Evolutionary conservation across 1,139 yeast genomes (phyloP).

Genomic region (Sugiyamaella novakii): DNA sequence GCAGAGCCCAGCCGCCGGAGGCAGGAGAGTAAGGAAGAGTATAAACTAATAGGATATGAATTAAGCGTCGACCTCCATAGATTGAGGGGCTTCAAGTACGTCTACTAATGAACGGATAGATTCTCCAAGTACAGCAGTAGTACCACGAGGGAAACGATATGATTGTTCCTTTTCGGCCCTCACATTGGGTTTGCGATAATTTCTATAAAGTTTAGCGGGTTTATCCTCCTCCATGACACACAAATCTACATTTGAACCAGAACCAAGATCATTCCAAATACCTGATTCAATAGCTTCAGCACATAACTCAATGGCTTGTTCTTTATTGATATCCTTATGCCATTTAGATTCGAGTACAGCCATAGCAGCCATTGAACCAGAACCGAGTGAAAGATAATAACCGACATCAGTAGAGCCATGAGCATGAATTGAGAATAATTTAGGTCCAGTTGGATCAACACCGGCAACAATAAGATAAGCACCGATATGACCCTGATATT

Average conservation of each 20-base stretch:
- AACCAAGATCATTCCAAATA: conserved; percentile 98
- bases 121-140: conserved; percentile 77
- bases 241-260: conserved; percentile 95
- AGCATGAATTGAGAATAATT: conserved; percentile 89
- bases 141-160: conserved; percentile 86
- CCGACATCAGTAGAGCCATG: conserved; percentile 98
- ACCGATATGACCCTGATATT: conserved; percentile 95
- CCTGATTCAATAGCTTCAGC: conserved; percentile 96
- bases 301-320: conserved; percentile 87
- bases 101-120: conserved; percentile 67
- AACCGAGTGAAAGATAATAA: conserved; percentile 86
- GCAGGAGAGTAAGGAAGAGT: too few relatives aligned
- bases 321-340: conserved; percentile 74
- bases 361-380: conserved; percentile 99
- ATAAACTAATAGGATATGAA: too few relatives aligned
- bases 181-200: conserved; percentile 87
- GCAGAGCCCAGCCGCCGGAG: too few relatives aligned
- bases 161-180: conserved; percentile 79
- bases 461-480: conserved; percentile 98
- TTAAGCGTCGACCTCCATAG: conserved; percentile 74
- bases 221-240: conserved; percentile 95
- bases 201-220: conserved; percentile 74
- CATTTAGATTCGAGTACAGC: conserved; percentile 91
- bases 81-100: conserved; percentile 60
- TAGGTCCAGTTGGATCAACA: conserved; percentile 94